Evolutionary conservation across 2,329 filamentous ascomycete species (phyloP), one percentile per base, ranked within the genome.

Genomic region (Colletotrichum endophyticum): DNA sequence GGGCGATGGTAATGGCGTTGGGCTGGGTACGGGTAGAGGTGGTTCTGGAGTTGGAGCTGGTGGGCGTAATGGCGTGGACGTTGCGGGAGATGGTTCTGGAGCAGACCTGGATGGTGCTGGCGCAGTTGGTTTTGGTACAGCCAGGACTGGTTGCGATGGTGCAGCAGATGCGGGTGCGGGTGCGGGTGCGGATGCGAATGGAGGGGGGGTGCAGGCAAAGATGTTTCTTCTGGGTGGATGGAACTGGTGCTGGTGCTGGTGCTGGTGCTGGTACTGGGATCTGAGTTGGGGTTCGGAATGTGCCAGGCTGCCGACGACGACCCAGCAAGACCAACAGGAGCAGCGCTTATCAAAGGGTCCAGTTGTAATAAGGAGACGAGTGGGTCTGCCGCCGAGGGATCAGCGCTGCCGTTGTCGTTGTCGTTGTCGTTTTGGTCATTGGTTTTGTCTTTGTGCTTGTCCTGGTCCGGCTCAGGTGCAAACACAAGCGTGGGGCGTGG

Each of bases 161-260:
- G 44, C 44, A 36, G 72, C 44, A 44, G 56, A 59, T 74, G 15
- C 53, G 64, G 15, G 56, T 73, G 66, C 72, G 66, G 57, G 57
- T 64, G 67, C 72, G 72, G 57, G 28, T 73, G 70, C 70, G 70
- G 70, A 57, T 39, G 71, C 56, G 71, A 53, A 32, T 73, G 67
- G 66, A 71, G 28, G 67, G 67, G 67, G 59, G 72, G 68, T 61
- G 67, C 27, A n/a, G 27, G 28, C 57, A 70, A 34, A 59, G 44
- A 22, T 64, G 66, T 64, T 74, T 44, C 66, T 49, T 44, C 67
- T 71, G 59, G 39, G 61, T 66, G 66, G 56, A 36, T 73, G 56
- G 56, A 28, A 62, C 61, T 44, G 61, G 12, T 39, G 32, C 59
- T 69, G 36, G n/a, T 73, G 70, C 34, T 67, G 63, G 53, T 62